Base-by-base conservation (phyloP, 2,329 filamentous ascomycete genomes). In the Exutisphaerella laricina region DNA sequence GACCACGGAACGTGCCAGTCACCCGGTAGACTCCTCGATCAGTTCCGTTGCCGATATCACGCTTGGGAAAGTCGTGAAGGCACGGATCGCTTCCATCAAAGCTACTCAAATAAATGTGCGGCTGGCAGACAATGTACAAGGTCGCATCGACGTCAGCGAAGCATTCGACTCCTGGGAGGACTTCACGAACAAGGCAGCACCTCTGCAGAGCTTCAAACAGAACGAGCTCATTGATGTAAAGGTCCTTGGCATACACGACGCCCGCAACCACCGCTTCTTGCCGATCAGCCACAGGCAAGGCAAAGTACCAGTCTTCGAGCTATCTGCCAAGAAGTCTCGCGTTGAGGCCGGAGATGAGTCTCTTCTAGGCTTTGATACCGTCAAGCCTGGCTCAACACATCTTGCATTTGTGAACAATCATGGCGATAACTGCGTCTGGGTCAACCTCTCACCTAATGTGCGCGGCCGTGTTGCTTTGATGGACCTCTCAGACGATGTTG, bases 321-420 rank as follows among this genome's bases (percentile, higher is more conserved):
- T 97, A 39, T 92, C 89, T 3, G 78, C 84, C 3, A 96, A 89
- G 67, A 63, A 69, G n/a, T 64, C 61, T 44, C 42, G 59, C 32
- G 43, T 59, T n/a, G 39, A 53, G 16, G 39, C 45, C 5, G 50
- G 42, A 20, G 77, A 84, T 45, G 64, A 82, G 29, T 73, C 80
- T 40, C 69, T 82, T 1, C 70, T 95, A 33, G 79, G 80, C 5
- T 70, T 96, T 22, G 80, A 86, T 18, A 78, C 85, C 46, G 69
- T 98, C 49, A 73, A 83, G 56, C 70, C 79, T 38, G 88, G 84
- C 13, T 82, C 84, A 13, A 78, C 75, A 2, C 80, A 85, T 65
- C 66, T 94, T 38, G 89, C 84, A 1, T 97, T 90, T 59, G 79
- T 98, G 61, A 98, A 97, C 72, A 97, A 96, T 60, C 74, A 90